phyloP scores from a whole-genome alignment of 192 early-diverging fungal species.

The Backusella tuberculispora region DNA sequence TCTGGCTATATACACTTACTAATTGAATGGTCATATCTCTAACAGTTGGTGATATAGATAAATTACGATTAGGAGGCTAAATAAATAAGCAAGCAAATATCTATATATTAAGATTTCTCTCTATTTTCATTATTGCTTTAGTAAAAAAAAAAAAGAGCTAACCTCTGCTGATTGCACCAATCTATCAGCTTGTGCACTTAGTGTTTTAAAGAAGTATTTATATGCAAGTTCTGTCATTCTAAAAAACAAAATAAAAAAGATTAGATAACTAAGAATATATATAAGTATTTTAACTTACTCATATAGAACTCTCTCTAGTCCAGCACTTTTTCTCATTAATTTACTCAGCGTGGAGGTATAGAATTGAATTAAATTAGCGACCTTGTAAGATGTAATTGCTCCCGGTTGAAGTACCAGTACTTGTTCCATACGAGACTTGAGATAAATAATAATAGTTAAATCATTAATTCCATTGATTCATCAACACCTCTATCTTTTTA shows the following conservation, averaged over 20 bases:
- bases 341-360: slow-evolving; percentile 69
- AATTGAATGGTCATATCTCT: slow-evolving; percentile 72
- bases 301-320: slow-evolving; percentile 57
- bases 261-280: no score
- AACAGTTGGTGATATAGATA: slow-evolving; percentile 63
- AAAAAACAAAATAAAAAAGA: not conserved
- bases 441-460: slow-evolving; percentile 11
- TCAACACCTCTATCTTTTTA: slow-evolving; percentile 27
- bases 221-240: slow-evolving; percentile 60
- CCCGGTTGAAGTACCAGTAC: slow-evolving; percentile 70
- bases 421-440: slow-evolving; percentile 74
- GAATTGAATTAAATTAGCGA: slow-evolving; percentile 77
- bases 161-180: slow-evolving; percentile 54
- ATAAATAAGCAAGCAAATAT: not conserved
- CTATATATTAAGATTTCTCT: slow-evolving; percentile 5
- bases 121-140: not conserved
- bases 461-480: not conserved
- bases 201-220: slow-evolving; percentile 59
- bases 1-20: slow-evolving; percentile 42
- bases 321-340: slow-evolving; percentile 57
- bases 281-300: slow-evolving; percentile 60
- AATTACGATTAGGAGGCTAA: slow-evolving; percentile 59
- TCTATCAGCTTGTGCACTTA: slow-evolving; percentile 55
- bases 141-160: not conserved
- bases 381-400: slow-evolving; percentile 66